Percentiles rank a stretch among this genome's conserved stretches.
These are phyloP conservation scores for Lantana camara DNA, from an alignment of 257 asterid species.

Conservation along the genomic window DNA sequence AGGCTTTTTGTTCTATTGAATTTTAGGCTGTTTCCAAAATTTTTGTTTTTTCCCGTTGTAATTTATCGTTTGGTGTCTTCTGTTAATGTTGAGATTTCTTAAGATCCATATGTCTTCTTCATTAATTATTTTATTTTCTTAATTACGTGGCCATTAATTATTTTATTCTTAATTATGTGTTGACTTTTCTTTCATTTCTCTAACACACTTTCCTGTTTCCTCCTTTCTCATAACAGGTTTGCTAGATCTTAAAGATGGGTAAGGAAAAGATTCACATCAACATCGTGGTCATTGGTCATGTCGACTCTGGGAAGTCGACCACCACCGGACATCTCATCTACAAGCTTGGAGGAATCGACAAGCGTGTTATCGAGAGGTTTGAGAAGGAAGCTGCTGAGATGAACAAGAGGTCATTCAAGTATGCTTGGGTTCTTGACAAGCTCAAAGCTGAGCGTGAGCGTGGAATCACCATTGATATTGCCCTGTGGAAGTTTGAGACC, in stretches of 20 bases:
- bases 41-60: background rate
- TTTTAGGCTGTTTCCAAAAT: background rate
- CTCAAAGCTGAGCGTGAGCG: constrained; percentile 92
- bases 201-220: background rate
- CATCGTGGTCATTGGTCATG: constrained; percentile 60
- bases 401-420: constrained; percentile 81
- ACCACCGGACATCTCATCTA: constrained; percentile 58
- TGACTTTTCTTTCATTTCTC: no score
- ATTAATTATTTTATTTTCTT: background rate
- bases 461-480: constrained; percentile 84
- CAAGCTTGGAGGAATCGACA: constrained; percentile 61
- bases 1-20: background rate
- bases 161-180: background rate
- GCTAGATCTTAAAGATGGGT: constrained; percentile 37
- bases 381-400: constrained; percentile 87
- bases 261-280: constrained; percentile 50
- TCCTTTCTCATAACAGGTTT: no score
- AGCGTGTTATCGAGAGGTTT: constrained; percentile 60
- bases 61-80: background rate
- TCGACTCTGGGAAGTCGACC: constrained; percentile 58
- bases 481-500: constrained; percentile 90
- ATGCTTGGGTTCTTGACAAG: constrained; percentile 90
- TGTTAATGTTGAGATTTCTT: background rate
- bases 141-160: background rate
- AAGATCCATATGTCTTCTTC: background rate